Base-by-base conservation (phyloP, 257 asterid genomes). In the Nicotiana undulata region DNA sequence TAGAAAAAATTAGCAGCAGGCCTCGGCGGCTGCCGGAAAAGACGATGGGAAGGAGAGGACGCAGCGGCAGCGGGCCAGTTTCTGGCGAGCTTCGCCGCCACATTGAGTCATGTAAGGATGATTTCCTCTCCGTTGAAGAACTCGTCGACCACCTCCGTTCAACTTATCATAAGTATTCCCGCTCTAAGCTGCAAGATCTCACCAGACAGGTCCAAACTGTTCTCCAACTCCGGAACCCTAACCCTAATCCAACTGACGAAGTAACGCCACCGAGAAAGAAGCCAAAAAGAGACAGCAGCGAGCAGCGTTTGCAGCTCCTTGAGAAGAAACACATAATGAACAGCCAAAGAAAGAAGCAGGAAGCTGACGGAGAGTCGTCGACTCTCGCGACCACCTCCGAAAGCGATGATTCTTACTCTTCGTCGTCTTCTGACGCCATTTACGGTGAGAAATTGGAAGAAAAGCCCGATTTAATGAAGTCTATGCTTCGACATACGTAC, bases 121-220 rank as follows among this genome's bases (percentile, higher is more conserved):
- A 79, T 10, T 67, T 77, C 44, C 80, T 84, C 16, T 75, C 89
- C 63, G 85, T 82, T 11, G 98, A 95, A 22, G 87, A 95, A 76
- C 82, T 95, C 66, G 98, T 93, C 58, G 88, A 84, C 70, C 89
- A 87, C 81, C 93, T 95, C 83, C 92, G 97, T 44, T 76, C 91
- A 34, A 74, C 86, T 28, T 86, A 85, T 84, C 84, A 88, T 6
- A 83, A 81, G 13, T 92, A 93, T n/a, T 61, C 85, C 28, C 98
- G 97, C 66, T 83, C 81, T 18, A 89, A 88, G 89, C 52, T 86
- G 44, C 90, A 77, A 31, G 92, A 90, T 2, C 85, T 95, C 37
- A 84, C 91, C 0, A 87, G 79, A 79, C 85, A 87, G 9, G 97
- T 95, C 20, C 65, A 78, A 28, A 67, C 81, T 15, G 44, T 89